Evolutionary conservation across 2,329 filamentous ascomycete genomes (phyloP), one percentile per base, ranked within the genome.

Genomic region (Diaporthe humulicola): DNA sequence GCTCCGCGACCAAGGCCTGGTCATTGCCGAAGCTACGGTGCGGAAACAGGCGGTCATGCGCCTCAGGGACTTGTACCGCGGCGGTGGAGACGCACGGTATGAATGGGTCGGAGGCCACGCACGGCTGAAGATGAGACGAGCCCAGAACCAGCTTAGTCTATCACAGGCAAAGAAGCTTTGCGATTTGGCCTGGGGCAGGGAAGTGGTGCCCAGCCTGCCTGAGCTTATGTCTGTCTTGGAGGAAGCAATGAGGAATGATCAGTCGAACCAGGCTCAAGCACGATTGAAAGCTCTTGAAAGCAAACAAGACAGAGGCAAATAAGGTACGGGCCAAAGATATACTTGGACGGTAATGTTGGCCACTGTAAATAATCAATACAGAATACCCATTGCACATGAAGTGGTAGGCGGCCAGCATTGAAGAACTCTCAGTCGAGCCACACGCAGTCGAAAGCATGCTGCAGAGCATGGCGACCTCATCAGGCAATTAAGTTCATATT

Each of bases 111-210:
- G 52, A 7, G 50, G 75, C 4, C 78, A 77, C 60, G 77, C 14
- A 30, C 28, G 38, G 25, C 19, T 70, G 25, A 40, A 30, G n/a
- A 42, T n/a, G 48, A 50, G 60, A 45, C 70, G 79, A 71, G 74
- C 74, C 10, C 73, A 40, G 2, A 83, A 83, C 73, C 79, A 75
- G 28, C 75, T 84, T 17, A 79, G 77, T 4, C 71, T 86, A 4
- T 56, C 69, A 9, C 78, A 84, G 56, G 83, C 84, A 73, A 85
- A 84, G 78, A 72, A 56, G 3, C 70, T 84, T n/a, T 81, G 84
- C 52, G 83, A 86, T 48, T 76, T 79, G 22, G 83, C 83, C 0
- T 86, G 85, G 85, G 83, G 80, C 22, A 71, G 71, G 14, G 77
- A 79, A 9, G 73, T 86, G 14, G 79, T 85, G 7, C 82, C 82